phyloP scores from a whole-genome alignment of 176 grass and related monocot species.

The Carex scoparia region DNA sequence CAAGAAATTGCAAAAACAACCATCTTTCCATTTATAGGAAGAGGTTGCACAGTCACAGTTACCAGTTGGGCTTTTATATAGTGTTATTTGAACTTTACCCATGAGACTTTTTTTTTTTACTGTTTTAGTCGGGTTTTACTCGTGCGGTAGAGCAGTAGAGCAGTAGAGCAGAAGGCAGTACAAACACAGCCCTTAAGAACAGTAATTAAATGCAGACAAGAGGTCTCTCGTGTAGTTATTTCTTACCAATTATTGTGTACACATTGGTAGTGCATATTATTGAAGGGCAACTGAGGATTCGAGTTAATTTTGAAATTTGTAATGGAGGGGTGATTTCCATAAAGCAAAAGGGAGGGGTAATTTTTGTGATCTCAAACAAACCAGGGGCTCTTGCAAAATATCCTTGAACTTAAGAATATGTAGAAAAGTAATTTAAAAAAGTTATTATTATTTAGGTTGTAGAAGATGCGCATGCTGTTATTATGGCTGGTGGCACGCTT shows the following conservation, averaged over 20 bases:
- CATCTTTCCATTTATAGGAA: neutral
- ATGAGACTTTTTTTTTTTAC: neutral
- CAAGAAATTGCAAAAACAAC: neutral
- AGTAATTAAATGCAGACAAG: neutral
- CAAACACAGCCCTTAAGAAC: neutral
- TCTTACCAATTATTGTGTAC: neutral
- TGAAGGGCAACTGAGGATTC: neutral
- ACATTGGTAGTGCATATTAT: neutral
- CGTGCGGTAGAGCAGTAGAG: neutral
- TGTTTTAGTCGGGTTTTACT: neutral
- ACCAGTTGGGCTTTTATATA: neutral
- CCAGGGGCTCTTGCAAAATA: neutral
- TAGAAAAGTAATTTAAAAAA: neutral
- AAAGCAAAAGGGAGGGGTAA: neutral
- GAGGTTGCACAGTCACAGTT: neutral
- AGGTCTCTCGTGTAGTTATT: neutral
- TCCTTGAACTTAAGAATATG: neutral
- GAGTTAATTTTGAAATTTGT: neutral
- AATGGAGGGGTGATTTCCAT: neutral
- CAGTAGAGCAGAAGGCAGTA: neutral
- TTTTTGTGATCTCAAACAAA: neutral
- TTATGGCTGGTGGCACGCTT: slow-evolving; percentile 82
- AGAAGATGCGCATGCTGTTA: slow-evolving; percentile 56
- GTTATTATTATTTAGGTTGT: slow-evolving; percentile 43
- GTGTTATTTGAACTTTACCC: neutral